phyloP scores from a whole-genome alignment of 75 land plant genomes.

The Picea sitchensis region DNA sequence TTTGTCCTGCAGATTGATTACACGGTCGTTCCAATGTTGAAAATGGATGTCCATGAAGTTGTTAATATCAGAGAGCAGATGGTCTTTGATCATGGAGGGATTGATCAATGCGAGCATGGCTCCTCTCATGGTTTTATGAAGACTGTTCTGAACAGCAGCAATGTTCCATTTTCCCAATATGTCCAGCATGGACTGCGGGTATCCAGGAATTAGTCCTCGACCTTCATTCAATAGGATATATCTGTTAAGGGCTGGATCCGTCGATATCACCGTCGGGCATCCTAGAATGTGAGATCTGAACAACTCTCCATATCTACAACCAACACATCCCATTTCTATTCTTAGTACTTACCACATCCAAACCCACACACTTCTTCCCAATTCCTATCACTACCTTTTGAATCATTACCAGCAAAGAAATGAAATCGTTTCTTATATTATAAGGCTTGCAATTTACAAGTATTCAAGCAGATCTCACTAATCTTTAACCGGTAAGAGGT shows the following conservation, averaged over 20 bases:
- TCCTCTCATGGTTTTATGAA: constrained; percentile 65
- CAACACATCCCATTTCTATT: too few species aligned
- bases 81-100: constrained; percentile 42
- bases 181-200: constrained; percentile 65
- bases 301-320: constrained; percentile 50
- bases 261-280: constrained; percentile 52
- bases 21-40: constrained; percentile 22
- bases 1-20: constrained; percentile 54
- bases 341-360: too few species aligned
- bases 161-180: constrained; percentile 60
- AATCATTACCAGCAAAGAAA: neutral
- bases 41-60: constrained; percentile 44
- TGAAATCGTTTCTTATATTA: too few species aligned
- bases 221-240: constrained; percentile 57
- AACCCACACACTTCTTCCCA: too few species aligned
- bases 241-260: constrained; percentile 72
- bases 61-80: constrained; percentile 39
- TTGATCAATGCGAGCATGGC: constrained; percentile 35
- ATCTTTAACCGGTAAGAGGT: neutral
- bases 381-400: too few species aligned
- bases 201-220: constrained; percentile 61
- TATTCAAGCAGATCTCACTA: neutral
- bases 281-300: constrained; percentile 67
- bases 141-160: constrained; percentile 46
- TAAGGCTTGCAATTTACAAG: neutral